phyloP scores from a whole-genome alignment of 2,329 filamentous ascomycete genomes.

The Pseudogymnoascus sp. region DNA sequence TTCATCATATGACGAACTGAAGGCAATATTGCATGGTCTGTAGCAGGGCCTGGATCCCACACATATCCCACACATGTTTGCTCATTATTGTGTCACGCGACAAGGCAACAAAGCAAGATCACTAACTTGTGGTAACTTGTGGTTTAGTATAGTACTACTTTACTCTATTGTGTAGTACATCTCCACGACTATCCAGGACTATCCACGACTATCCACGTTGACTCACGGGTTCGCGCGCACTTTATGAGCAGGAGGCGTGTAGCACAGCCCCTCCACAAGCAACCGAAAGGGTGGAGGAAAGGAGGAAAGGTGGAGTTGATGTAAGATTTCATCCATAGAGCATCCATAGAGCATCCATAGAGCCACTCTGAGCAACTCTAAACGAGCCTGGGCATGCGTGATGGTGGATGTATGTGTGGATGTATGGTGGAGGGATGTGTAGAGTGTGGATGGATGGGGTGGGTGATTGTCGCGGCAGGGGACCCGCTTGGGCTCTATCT shows the following conservation, averaged over 20 bases:
- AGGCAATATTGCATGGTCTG: neutral
- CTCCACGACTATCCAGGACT: too few species aligned
- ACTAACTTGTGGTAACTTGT: neutral
- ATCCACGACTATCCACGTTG: neutral
- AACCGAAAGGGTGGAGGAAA: neutral
- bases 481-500: slow-evolving; percentile 4
- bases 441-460: neutral
- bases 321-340: neutral
- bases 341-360: neutral
- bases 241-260: neutral
- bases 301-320: neutral
- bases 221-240: neutral
- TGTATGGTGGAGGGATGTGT: neutral
- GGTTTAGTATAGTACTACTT: neutral
- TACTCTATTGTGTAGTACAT: neutral
- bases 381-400: too few species aligned
- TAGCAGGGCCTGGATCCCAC: neutral
- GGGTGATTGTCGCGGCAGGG: neutral
- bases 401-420: too few species aligned
- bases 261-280: neutral
- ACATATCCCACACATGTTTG: neutral
- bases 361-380: neutral
- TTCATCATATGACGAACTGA: neutral
- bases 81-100: slow-evolving; percentile 1
- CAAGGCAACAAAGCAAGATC: neutral